These are phyloP conservation scores for Fusarium nematophilum DNA, from an alignment of 2,329 filamentous ascomycete genomes.

Conservation along the genomic window DNA sequence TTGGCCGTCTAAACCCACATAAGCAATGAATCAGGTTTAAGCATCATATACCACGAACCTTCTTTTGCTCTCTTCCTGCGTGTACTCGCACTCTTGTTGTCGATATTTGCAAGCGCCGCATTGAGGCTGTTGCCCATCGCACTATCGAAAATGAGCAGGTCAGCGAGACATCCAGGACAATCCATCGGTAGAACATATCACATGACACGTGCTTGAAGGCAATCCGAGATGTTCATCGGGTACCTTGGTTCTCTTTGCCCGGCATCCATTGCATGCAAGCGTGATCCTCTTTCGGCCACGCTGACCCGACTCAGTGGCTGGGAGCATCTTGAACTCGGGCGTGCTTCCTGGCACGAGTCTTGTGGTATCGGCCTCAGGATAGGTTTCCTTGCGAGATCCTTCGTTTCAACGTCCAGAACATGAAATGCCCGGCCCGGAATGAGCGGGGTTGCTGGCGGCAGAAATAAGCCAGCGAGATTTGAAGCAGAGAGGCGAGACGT, in stretches of 20 bases:
- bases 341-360: no score
- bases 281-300: slow-evolving; percentile 13
- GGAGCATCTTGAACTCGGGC: no score
- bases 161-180: background rate
- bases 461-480: no score
- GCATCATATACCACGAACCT: background rate
- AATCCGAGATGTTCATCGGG: no score
- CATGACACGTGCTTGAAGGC: no score
- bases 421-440: no score
- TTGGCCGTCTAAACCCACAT: slow-evolving; percentile 16
- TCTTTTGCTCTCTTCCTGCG: slow-evolving; percentile 16
- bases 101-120: slow-evolving; percentile 16
- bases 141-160: slow-evolving; percentile 2
- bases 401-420: no score
- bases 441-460: no score
- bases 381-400: no score
- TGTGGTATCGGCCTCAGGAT: no score
- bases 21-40: background rate
- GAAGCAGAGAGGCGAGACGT: no score
- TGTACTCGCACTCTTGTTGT: slow-evolving; percentile 18
- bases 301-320: background rate
- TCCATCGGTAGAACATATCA: no score
- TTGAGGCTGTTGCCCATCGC: slow-evolving; percentile 19
- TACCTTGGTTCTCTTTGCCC: slow-evolving; percentile 21
- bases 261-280: slow-evolving; percentile 23